Percentiles rank a stretch among this genome's conserved stretches.
These are phyloP conservation scores for Pyrenula massariospora DNA, from an alignment of 495 filamentous ascomycete species.

Conservation along the genomic window DNA sequence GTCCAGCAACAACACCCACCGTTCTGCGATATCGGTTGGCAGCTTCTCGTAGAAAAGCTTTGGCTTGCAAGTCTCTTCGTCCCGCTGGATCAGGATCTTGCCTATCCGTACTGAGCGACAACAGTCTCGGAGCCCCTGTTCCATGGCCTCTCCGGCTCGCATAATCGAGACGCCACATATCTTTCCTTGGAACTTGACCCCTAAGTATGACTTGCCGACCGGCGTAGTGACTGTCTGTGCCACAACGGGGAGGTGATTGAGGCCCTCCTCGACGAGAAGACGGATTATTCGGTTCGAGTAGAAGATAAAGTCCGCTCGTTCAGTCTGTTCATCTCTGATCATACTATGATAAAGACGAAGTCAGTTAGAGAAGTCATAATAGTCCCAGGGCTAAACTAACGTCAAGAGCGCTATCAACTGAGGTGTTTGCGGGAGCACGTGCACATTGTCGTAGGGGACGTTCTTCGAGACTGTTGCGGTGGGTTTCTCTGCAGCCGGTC, in stretches of 20 bases:
- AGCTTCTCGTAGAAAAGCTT: slow-evolving; percentile 96
- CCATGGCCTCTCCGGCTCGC: slow-evolving; percentile 96
- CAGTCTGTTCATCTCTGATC: slow-evolving; percentile 83
- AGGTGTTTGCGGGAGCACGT: slow-evolving; percentile 82
- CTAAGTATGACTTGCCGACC: slow-evolving; percentile 76
- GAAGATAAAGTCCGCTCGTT: slow-evolving; percentile 94
- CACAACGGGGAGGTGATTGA: slow-evolving; percentile 90
- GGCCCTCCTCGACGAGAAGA: slow-evolving; percentile 91
- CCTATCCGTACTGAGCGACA: slow-evolving; percentile 93
- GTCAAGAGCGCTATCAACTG: slow-evolving; percentile 94
- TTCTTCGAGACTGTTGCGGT: slow-evolving; percentile 79
- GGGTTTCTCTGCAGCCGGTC: slow-evolving; percentile 65
- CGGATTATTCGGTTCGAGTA: slow-evolving; percentile 98
- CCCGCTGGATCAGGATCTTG: slow-evolving; percentile 94
- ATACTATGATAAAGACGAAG: slow-evolving; percentile 47
- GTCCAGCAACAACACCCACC: slow-evolving; percentile 93
- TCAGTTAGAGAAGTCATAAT: not conserved
- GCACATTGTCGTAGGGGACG: slow-evolving; percentile 77
- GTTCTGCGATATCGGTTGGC: slow-evolving; percentile 78
- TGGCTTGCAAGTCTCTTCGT: slow-evolving; percentile 87
- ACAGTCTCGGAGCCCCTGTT: slow-evolving; percentile 91
- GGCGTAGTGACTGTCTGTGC: slow-evolving; percentile 83
- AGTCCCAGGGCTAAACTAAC: slow-evolving; percentile 42
- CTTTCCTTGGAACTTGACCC: slow-evolving; percentile 91
- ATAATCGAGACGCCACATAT: slow-evolving; percentile 98